Conservation (phyloP, 2,329 filamentous ascomycete species). For the Paraphoma sp. region DNA sequence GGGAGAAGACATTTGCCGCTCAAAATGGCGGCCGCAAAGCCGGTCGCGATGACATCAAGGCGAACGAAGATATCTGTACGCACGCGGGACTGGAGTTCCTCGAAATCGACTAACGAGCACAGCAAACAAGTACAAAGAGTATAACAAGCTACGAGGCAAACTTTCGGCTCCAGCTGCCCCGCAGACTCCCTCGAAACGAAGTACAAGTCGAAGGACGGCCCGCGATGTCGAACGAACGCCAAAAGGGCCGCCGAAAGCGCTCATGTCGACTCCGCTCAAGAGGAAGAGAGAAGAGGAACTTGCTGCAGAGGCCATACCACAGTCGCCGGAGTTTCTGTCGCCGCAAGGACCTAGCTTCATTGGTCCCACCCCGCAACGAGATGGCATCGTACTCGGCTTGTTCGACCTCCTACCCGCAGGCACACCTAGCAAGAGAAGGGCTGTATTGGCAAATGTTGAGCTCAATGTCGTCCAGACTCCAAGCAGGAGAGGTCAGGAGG, state of each 20-base stretch:
- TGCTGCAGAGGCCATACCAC: constrained; percentile 15
- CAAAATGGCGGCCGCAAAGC: constrained; percentile 72
- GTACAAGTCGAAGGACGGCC: constrained; percentile 24
- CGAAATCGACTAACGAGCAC: constrained; percentile 16
- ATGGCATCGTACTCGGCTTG: constrained; percentile 77
- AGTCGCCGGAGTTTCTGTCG: constrained; percentile 28
- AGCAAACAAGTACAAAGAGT: constrained; percentile 80
- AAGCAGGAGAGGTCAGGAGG: constrained; percentile 38
- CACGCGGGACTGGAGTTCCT: constrained; percentile 6
- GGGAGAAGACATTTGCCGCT: constrained; percentile 73
- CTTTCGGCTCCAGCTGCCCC: constrained; percentile 34
- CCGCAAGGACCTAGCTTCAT: constrained; percentile 54
- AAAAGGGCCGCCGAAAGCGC: constrained; percentile 25
- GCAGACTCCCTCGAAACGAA: constrained; percentile 42
- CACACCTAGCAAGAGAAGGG: constrained; percentile 47
- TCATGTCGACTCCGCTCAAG: constrained; percentile 38
- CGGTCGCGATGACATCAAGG: constrained; percentile 76
- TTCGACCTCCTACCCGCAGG: constrained; percentile 73
- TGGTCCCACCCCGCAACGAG: constrained; percentile 80
- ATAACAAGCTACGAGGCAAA: constrained; percentile 65
- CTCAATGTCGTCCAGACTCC: constrained; percentile 48
- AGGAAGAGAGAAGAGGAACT: constrained; percentile 35
- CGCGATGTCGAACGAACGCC: constrained; percentile 34
- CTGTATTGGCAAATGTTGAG: constrained; percentile 36
- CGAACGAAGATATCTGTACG: constrained; percentile 73